These are phyloP conservation scores for Telfairia occidentalis DNA, from an alignment of 331 rosid genomes.

Conservation along the genomic window DNA sequence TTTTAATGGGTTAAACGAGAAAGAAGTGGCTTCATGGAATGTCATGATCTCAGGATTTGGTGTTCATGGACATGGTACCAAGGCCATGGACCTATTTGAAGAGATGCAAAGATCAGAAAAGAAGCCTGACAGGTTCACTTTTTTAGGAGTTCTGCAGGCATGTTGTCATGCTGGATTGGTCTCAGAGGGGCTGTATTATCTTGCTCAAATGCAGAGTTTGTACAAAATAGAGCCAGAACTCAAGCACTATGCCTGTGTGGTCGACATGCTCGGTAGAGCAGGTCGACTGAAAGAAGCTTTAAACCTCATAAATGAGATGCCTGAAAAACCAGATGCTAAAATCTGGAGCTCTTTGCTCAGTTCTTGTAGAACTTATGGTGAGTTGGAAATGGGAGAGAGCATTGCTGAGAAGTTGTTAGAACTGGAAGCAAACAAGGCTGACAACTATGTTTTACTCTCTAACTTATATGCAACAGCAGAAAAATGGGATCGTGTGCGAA, in stretches of 20 bases:
- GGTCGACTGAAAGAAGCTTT: conserved; percentile 61
- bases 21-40: conserved; percentile 63
- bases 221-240: conserved; percentile 47
- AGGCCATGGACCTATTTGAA: conserved; percentile 59
- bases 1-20: conserved; percentile 33
- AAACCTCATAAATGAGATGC: conserved; percentile 42
- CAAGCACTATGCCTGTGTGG: conserved; percentile 71
- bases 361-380: conserved; percentile 52
- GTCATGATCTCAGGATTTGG: conserved; percentile 73
- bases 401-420: conserved; percentile 40
- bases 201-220: conserved; percentile 44
- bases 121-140: conserved; percentile 60
- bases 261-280: conserved; percentile 76
- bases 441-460: conserved; percentile 58
- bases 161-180: conserved; percentile 79
- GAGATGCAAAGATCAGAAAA: conserved; percentile 37
- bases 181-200: conserved; percentile 44
- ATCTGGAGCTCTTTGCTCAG: conserved; percentile 86
- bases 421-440: conserved; percentile 50
- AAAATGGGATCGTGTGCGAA: conserved; percentile 69
- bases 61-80: conserved; percentile 56
- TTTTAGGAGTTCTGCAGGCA: conserved; percentile 64
- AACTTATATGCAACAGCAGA: conserved; percentile 59
- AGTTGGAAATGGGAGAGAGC: conserved; percentile 44
- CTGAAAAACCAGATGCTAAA: conserved; percentile 62